Base-by-base conservation (phyloP, 2,329 filamentous ascomycete species). In the Arthrobotrys conoides region DNA sequence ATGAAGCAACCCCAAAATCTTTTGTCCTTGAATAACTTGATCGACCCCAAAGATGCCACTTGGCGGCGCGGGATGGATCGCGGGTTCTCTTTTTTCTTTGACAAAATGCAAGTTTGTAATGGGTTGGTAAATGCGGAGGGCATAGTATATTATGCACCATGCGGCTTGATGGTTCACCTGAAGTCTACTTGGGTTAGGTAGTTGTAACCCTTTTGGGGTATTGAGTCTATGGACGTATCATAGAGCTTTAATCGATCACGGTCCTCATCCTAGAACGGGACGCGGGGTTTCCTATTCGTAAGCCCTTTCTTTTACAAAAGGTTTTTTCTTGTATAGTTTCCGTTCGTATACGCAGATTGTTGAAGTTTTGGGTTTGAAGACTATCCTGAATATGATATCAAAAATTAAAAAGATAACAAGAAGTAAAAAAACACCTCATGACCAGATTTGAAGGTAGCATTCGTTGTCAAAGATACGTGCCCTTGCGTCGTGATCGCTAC, bases 41-140 rank as follows among this genome's bases (percentile, higher is more conserved):
- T 71, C 68, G 68, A 48, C 67, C 67, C 36, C 36, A 61, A 61
- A 61, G 68, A 64, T 64, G 63, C 68, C 68, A 64, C 68, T 65
- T 71, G 68, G 68, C 68, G 68, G 68, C 68, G 33, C 36, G 57
- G 57, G 57, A 61, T 61, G 57, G 57, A 44, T 61, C 57, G 57
- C 36, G 57, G 57, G 33, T 27, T 61, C 14, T 41, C 12, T 27
- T 16, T 6, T 3, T 6, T 18, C n/a, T 24, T 27, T 24, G 9
- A 12, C 20, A 51, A 61, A 61, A 61, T 61, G 57, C 57, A 61
- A 61, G 57, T 61, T 61, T 61, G 5, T 9, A 61, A 61, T 20
- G 9, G 57, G 36, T 61, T 61, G 57, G 57, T 61, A 27, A 61
- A 41, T 61, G 57, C 57, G 36, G 33, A 44, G 57, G 24, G 57